Conservation (phyloP, 2,329 filamentous ascomycete species). For the Cladophialophora carrionii region DNA sequence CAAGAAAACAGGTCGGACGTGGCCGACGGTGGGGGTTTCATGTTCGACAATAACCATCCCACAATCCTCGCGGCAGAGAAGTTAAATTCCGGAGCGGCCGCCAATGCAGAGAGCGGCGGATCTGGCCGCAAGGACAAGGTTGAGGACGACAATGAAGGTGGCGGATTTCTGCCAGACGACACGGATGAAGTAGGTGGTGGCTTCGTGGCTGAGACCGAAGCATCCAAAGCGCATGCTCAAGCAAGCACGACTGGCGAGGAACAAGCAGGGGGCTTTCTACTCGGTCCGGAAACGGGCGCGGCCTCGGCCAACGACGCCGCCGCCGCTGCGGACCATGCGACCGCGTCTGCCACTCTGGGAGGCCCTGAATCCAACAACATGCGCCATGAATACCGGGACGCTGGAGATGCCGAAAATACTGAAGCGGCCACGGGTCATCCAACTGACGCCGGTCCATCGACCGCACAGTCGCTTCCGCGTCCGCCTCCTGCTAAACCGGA, state of each 20-base stretch:
- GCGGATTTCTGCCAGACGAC: conserved; percentile 37
- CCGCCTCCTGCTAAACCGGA: not conserved
- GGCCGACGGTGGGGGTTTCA: not conserved
- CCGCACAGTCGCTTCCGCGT: too few relatives aligned
- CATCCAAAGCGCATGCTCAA: not conserved
- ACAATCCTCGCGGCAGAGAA: not conserved
- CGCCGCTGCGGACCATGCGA: conserved; percentile 10
- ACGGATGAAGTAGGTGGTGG: conserved; percentile 23
- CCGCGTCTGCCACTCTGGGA: not conserved
- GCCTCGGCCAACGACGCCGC: not conserved
- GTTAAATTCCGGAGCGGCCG: not conserved
- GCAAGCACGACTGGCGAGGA: not conserved
- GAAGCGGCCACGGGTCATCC: not conserved
- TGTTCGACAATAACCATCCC: not conserved
- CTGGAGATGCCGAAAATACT: not conserved
- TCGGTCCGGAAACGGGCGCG: not conserved
- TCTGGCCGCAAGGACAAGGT: conserved; percentile 43
- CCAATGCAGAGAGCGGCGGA: conserved; percentile 48
- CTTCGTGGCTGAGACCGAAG: conserved; percentile 20
- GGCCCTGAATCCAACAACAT: not conserved
- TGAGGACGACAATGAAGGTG: conserved; percentile 28
- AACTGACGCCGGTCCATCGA: not conserved
- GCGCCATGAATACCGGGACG: not conserved
- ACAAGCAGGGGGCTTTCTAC: not conserved
- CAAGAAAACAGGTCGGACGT: not conserved